Evolutionary conservation across 352 stramenopile species (phyloP), one percentile per base, ranked within the genome.

Genomic region (Globisporangium echinulatum): DNA sequence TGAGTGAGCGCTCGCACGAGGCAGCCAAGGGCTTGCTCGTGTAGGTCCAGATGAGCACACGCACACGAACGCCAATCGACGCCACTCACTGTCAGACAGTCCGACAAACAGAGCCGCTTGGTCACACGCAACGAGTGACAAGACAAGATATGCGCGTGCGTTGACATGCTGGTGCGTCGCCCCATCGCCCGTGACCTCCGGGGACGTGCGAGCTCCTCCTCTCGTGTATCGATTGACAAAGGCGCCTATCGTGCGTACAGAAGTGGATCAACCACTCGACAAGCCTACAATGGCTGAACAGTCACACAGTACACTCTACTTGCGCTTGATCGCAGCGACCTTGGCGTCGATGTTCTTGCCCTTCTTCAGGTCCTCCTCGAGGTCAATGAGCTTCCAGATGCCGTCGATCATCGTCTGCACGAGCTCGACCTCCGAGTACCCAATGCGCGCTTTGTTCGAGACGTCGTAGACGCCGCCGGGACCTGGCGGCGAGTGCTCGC

Each of bases 391-490:
- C 59, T 88, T 85, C 3, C 84, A 76, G 3, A 98, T 85, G 36
- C 94, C 94, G 63, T 98, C 87, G 56, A 98, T 97, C 91, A 98
- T 98, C 33, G 92, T 89, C 78, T 98, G 94, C 58, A 98, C 94
- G 25, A 98, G 78, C 66, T 98, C 83, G 4, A 97, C 90, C 67
- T 98, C 94, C 46, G 85, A 97, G 59, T 96, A 96, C 9, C 94
- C 94, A 58, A 98, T 88, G 50, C 91, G 76, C 51, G 96, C 89
- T 59, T 96, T 93, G 81, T 98, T 98, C 7, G 90, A 97, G 61
- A 98, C 85, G 58, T 98, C 94, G 71, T 91, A 98, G 56, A 97
- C 90, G 44, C 91, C 88, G 19, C 85, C 88, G 4, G 80, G 39
- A 97, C 64, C 64, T 17, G 83, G 75, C 14, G 83, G 85, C 42